A percentile compares a stretch with the other conserved stretches of the same genome.
These are phyloP conservation scores for Trichoderma parareesei DNA, from an alignment of 495 filamentous ascomycete species.

Conservation along the genomic window DNA sequence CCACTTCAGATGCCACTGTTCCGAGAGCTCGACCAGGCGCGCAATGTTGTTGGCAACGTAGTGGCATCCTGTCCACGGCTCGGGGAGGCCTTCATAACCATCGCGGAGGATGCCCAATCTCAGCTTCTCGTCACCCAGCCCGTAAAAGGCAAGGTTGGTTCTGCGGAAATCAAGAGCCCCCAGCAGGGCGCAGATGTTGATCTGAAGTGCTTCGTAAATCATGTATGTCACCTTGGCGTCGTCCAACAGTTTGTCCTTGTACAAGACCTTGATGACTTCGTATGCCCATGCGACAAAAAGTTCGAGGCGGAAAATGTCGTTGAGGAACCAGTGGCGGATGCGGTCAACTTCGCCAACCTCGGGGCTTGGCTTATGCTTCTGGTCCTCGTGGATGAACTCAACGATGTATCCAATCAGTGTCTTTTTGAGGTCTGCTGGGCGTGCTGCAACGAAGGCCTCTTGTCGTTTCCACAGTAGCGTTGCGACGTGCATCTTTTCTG, in stretches of 20 bases:
- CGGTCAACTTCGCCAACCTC: slow-evolving; percentile 59
- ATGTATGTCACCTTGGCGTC: slow-evolving; percentile 39
- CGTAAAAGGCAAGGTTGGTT: slow-evolving; percentile 58
- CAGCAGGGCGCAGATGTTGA: slow-evolving; percentile 63
- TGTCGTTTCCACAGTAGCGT: slow-evolving; percentile 70
- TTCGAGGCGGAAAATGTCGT: slow-evolving; percentile 65
- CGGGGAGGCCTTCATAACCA: slow-evolving; percentile 56
- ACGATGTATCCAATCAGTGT: slow-evolving; percentile 60
- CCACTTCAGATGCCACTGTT: slow-evolving; percentile 24
- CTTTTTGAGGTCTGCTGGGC: slow-evolving; percentile 37
- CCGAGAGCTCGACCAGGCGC: slow-evolving; percentile 44
- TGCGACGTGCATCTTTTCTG: slow-evolving; percentile 85
- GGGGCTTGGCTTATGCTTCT: slow-evolving; percentile 52
- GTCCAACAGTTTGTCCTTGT: slow-evolving; percentile 44
- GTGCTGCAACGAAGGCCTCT: slow-evolving; percentile 45
- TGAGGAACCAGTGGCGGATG: slow-evolving; percentile 74
- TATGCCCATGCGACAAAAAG: slow-evolving; percentile 69
- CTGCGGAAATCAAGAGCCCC: slow-evolving; percentile 68
- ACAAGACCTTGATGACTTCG: slow-evolving; percentile 59
- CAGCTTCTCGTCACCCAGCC: slow-evolving; percentile 52
- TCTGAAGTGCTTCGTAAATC: slow-evolving; percentile 68
- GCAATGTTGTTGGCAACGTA: slow-evolving; percentile 49
- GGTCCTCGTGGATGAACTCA: slow-evolving; percentile 57
- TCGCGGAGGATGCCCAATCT: slow-evolving; percentile 58
- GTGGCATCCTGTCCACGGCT: slow-evolving; percentile 71